A percentile compares a stretch with the other conserved stretches of the same genome.
Conservation (phyloP, 1,284 basidiomycete species). For the Sporisorium iseilematis-ciliati region DNA sequence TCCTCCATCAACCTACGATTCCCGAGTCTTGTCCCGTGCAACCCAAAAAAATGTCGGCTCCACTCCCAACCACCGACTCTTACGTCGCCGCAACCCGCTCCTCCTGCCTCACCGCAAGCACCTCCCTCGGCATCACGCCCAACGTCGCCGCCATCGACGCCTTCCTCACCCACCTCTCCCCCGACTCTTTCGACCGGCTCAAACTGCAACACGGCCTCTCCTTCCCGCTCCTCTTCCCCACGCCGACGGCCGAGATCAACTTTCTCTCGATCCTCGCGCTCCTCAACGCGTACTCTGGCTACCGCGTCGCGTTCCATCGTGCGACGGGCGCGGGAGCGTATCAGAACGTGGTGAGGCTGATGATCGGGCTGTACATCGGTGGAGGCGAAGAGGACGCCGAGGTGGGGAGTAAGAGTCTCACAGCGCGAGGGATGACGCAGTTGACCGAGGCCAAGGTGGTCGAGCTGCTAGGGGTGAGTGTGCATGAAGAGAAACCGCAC, state of each 20-base stretch:
- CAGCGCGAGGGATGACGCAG: constrained; percentile 35
- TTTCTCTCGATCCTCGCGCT: constrained; percentile 61
- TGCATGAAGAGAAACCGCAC: constrained; percentile 77
- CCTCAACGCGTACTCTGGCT: constrained; percentile 63
- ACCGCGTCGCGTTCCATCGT: constrained; percentile 57
- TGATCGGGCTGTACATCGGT: constrained; percentile 60
- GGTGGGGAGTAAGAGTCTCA: constrained; percentile 25
- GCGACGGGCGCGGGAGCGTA: constrained; percentile 56
- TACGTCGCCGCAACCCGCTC: constrained; percentile 29
- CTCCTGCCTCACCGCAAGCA: constrained; percentile 23
- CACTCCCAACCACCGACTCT: constrained; percentile 14
- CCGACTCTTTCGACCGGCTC: constrained; percentile 24
- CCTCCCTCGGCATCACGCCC: constrained; percentile 18
- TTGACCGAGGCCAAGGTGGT: constrained; percentile 48
- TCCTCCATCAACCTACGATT: not conserved
- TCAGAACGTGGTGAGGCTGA: constrained; percentile 57
- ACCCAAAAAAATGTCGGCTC: not conserved
- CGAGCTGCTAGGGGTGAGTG: constrained; percentile 51
- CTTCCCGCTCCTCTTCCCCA: constrained; percentile 60
- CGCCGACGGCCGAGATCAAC: constrained; percentile 55
- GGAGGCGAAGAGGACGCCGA: constrained; percentile 22
- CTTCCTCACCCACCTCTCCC: constrained; percentile 42
- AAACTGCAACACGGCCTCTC: constrained; percentile 55
- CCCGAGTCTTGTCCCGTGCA: not conserved
- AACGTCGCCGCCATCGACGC: constrained; percentile 36